Base-by-base conservation (phyloP, 306 rosid genomes). In the Trichosanthes cucumerina region DNA sequence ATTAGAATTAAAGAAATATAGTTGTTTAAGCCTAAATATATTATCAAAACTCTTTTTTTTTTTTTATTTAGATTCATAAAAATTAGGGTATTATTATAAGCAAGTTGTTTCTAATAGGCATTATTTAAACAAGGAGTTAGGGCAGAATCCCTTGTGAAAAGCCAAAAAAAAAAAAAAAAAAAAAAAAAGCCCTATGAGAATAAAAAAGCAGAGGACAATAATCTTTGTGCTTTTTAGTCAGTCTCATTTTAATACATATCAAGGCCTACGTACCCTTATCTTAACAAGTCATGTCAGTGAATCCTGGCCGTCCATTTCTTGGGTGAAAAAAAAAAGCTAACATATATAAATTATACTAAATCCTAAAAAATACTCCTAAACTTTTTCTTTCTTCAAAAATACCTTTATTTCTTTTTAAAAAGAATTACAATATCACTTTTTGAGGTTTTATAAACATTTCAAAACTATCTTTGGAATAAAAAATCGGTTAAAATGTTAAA, bases 131-230 rank as follows among this genome's bases (percentile, higher is more conserved):
- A 28, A 15, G 76, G 58, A 71, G 28, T 73, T 73, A 73, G 59
- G 59, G 77, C n/a, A 73, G 77, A 73, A 73, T 73, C 77, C 43
- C 12, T 6, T 73, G 43, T 16, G 77, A 13, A 16, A 44, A 47
- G 19, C 6, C 11, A 46, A 24, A 71, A 21, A 50, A 5, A 57
- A 68, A 68, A 41, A 43, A 5, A 41, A 41, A 13, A 23, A 71
- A 24, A 8, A 44, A 44, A 24, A 11, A 15, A 46, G n/a, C n/a
- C n/a, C n/a, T n/a, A n/a, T n/a, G 36, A 65, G 73, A 89, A 80
- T 71, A 77, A 84, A 82, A 88, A 86, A 82, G 82, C 44, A 81
- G 88, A 84, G 92, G 89, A 87, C 91, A 85, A 82, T 53, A 86
- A 60, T 28, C 36, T 43, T 84, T 80, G 15, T 83, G 82, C 91